Conservation (phyloP, 2,329 filamentous ascomycete species). For the Emmonsiellopsis sp. region DNA sequence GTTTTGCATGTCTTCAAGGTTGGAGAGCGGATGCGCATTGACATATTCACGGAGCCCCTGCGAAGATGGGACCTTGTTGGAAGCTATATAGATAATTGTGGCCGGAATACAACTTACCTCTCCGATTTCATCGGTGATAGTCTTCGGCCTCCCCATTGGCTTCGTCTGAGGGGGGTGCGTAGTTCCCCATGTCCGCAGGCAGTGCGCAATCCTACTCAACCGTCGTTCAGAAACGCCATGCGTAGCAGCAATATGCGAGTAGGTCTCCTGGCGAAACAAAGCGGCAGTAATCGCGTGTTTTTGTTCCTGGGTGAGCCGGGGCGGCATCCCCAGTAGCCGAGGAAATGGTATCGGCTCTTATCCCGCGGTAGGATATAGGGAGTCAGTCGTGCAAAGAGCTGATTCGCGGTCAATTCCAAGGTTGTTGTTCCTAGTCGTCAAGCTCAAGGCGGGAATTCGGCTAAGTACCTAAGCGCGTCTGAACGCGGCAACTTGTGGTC, state of each 20-base stretch:
- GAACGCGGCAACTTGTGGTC: neutral
- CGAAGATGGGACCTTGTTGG: neutral
- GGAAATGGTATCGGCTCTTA: neutral
- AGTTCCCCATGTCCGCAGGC: conserved; percentile 6
- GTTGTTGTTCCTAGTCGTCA: no score
- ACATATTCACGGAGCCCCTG: conserved; percentile 6
- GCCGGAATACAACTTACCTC: conserved; percentile 1
- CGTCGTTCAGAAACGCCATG: conserved; percentile 36
- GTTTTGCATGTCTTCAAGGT: conserved; percentile 4
- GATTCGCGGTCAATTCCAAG: no score
- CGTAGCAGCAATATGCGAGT: conserved; percentile 3
- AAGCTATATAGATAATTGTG: neutral
- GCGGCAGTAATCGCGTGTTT: conserved; percentile 4
- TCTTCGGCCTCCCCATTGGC: conserved; percentile 4
- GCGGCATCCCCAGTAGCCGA: neutral
- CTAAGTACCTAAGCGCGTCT: neutral
- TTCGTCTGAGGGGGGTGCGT: conserved; percentile 4
- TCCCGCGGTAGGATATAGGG: neutral
- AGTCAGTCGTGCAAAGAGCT: neutral
- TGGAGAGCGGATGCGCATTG: conserved; percentile 3
- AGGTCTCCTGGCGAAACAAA: conserved; percentile 7
- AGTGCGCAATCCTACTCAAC: conserved; percentile 12
- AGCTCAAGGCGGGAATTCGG: neutral
- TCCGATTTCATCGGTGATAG: conserved; percentile 1
- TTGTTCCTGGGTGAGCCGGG: conserved; percentile 3